Evolutionary conservation across 495 filamentous ascomycete genomes (phyloP).

Genomic region (Penicillium canescens): DNA sequence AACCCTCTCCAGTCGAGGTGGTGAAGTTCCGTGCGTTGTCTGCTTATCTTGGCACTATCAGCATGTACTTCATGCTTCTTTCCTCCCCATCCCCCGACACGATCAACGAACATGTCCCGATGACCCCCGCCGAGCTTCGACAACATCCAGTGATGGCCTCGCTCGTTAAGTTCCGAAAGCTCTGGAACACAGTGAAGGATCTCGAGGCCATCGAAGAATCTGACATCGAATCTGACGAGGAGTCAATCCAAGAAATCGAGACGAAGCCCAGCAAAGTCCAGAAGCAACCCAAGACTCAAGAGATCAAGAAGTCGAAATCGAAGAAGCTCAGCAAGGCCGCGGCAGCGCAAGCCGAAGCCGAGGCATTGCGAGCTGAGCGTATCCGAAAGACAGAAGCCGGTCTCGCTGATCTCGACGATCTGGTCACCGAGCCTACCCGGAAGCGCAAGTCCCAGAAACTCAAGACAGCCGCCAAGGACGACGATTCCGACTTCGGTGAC

Average conservation of each 20-base stretch:
- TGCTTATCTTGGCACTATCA: constrained; percentile 80
- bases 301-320: constrained; percentile 31
- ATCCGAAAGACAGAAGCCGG: constrained; percentile 63
- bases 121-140: constrained; percentile 71
- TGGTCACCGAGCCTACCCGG: constrained; percentile 34
- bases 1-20: constrained; percentile 51
- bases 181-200: constrained; percentile 77
- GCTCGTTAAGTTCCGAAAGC: constrained; percentile 72
- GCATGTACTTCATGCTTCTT: constrained; percentile 91
- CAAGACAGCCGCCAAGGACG: constrained; percentile 34
- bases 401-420: constrained; percentile 64
- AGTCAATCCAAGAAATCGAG: constrained; percentile 6
- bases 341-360: constrained; percentile 51
- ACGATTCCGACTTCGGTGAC: constrained; percentile 68
- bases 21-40: constrained; percentile 74
- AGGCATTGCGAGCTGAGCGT: constrained; percentile 55
- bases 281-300: constrained; percentile 21
- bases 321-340: constrained; percentile 54
- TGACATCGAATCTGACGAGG: constrained; percentile 9
- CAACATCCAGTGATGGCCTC: constrained; percentile 89
- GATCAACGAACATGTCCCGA: constrained; percentile 44
- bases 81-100: constrained; percentile 66
- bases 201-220: constrained; percentile 20
- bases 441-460: constrained; percentile 36
- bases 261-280: constrained; percentile 16